Percentiles rank a stretch among this genome's conserved stretches.
These are phyloP conservation scores for Wickerhamiella hasegawae DNA, from an alignment of 805 yeast species.

Conservation along the genomic window DNA sequence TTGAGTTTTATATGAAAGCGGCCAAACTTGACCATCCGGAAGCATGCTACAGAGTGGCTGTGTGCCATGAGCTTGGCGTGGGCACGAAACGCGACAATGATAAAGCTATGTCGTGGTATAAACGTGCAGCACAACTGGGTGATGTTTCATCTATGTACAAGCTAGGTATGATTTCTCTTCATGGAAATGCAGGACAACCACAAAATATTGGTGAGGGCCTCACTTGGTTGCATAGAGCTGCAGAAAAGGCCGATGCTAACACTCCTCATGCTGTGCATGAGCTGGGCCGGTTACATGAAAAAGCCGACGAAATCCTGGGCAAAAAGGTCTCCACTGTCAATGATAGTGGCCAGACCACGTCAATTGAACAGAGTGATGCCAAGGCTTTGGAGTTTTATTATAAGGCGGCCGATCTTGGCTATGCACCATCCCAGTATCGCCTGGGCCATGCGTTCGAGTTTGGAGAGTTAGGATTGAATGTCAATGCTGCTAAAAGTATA, in stretches of 20 bases:
- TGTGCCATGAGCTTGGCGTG: constrained; percentile 52
- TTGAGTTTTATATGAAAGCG: constrained; percentile 41
- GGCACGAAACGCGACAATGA: constrained; percentile 30
- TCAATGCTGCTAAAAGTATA: constrained; percentile 42
- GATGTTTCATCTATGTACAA: constrained; percentile 58
- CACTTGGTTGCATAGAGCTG: constrained; percentile 37
- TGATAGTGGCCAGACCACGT: constrained; percentile 10
- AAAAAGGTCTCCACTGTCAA: constrained; percentile 8
- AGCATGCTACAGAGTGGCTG: constrained; percentile 54
- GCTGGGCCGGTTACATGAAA: constrained; percentile 35
- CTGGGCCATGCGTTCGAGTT: constrained; percentile 60
- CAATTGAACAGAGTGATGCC: constrained; percentile 17
- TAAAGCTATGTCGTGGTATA: constrained; percentile 40
- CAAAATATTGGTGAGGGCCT: constrained; percentile 30
- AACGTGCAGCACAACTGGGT: constrained; percentile 44
- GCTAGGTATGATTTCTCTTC: constrained; percentile 46
- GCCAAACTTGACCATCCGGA: constrained; percentile 41
- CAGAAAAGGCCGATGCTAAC: constrained; percentile 26
- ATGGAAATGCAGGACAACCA: constrained; percentile 29
- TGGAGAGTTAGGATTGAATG: constrained; percentile 38
- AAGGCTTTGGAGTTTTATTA: constrained; percentile 37
- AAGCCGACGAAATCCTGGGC: background rate
- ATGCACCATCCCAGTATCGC: constrained; percentile 52
- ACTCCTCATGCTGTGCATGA: constrained; percentile 45
- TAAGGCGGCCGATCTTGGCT: constrained; percentile 35